Evolutionary conservation across 352 stramenopile genomes (phyloP).

Genomic region (Blastocystis sp.): DNA sequence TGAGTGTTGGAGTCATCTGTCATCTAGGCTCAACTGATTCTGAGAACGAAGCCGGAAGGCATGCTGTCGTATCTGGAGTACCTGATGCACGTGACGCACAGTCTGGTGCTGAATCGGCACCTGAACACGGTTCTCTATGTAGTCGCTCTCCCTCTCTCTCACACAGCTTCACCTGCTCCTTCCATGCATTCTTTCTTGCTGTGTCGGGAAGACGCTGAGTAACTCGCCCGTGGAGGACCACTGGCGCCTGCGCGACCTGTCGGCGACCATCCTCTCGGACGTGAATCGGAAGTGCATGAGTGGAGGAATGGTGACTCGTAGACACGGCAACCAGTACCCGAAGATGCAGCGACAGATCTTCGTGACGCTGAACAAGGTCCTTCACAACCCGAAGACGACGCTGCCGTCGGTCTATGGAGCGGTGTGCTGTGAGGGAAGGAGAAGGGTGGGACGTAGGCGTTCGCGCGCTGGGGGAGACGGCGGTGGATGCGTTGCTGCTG

Average conservation of each 20-base stretch:
- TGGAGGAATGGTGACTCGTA: neutral
- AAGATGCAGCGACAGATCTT: conserved; percentile 25
- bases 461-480: neutral
- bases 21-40: neutral
- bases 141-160: neutral
- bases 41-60: neutral
- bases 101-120: conserved; percentile 14
- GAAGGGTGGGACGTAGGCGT: neutral
- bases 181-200: conserved; percentile 18
- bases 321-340: conserved; percentile 4
- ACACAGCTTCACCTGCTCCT: conserved; percentile 11
- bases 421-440: neutral
- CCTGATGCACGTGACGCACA: conserved; percentile 28
- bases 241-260: neutral
- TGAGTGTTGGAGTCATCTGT: neutral
- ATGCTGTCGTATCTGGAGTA: conserved; percentile 15
- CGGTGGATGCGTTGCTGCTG: neutral
- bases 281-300: neutral
- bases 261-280: neutral
- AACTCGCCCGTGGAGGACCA: conserved; percentile 1
- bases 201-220: conserved; percentile 8
- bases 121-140: conserved; percentile 22
- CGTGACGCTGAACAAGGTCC: conserved; percentile 7
- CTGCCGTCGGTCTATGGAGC: conserved; percentile 1
- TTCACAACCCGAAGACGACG: conserved; percentile 15